Evolutionary conservation across 2,329 filamentous ascomycete species (phyloP), one percentile per base, ranked within the genome.

Genomic region (Stagonosporopsis cucurbitacearum): DNA sequence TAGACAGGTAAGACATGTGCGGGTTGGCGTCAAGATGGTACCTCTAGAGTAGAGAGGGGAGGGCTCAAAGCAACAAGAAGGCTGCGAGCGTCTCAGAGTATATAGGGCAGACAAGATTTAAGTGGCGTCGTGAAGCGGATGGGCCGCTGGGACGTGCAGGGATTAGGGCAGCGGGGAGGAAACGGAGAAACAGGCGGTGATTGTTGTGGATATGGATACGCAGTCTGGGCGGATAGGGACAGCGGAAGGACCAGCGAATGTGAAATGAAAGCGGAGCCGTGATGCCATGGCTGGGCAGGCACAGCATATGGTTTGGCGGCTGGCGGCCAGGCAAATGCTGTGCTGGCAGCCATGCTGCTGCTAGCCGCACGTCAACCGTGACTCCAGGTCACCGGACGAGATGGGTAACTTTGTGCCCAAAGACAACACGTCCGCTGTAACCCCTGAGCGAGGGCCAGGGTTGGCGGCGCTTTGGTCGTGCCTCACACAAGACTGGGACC

Each of bases 101-200:
- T 73, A 74, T 72, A 73, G 64, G 64, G 59, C 67, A 63, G 62
- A 66, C 68, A 72, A 74, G 71, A 75, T 74, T 74, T 72, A 63
- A 70, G 73, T 75, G 73, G 73, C 71, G 72, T 66, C 62, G 66
- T 73, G 64, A 68, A 68, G 68, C 67, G 70, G 71, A 70, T 71
- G 65, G 69, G 45, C 64, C 63, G 66, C 65, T 72, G 61, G 63
- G 61, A 60, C 42, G 55, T 64, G 64, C 71, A 74, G 71, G 73
- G 72, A 72, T 75, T 46, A 58, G 64, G 55, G 68, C 64, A 63
- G 71, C 70, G 73, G 71, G 70, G 71, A 73, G 68, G 66, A 67
- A 69, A 72, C 71, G 71, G 72, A 74, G 69, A 68, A 59, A 67
- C 59, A 70, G 65, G 71, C 68, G 67, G 65, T 73, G 70, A 72